These are phyloP conservation scores for Immersiella caudata DNA, from an alignment of 495 filamentous ascomycete species.

Conservation along the genomic window DNA sequence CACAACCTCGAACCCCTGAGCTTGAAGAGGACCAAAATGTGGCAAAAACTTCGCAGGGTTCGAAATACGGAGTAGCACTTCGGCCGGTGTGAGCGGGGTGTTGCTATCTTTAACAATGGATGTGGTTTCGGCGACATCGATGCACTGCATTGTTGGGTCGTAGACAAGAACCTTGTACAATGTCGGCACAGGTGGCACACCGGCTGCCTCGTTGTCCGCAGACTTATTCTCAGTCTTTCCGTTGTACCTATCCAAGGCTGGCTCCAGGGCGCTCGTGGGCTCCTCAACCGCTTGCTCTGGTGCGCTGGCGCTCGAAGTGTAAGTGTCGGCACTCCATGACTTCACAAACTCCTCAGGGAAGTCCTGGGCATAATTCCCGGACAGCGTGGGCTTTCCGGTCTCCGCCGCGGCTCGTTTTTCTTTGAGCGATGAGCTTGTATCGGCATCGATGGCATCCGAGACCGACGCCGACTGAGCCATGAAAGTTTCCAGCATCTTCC, in stretches of 20 bases:
- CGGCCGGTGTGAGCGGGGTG: conserved; percentile 55
- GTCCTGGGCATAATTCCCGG: conserved; percentile 49
- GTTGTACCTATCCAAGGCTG: conserved; percentile 39
- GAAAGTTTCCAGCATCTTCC: conserved; percentile 28
- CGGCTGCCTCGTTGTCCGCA: background rate
- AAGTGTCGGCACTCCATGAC: conserved; percentile 35
- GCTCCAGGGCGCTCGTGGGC: conserved; percentile 34
- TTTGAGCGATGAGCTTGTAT: conserved; percentile 11
- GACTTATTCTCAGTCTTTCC: background rate
- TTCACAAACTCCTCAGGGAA: conserved; percentile 50
- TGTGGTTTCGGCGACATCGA: conserved; percentile 65
- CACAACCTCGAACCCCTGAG: conserved; percentile 73
- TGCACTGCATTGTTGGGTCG: conserved; percentile 62
- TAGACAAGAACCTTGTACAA: conserved; percentile 75
- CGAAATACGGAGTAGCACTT: conserved; percentile 67
- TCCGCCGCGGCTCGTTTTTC: background rate
- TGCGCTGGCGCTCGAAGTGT: background rate
- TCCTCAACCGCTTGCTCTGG: background rate
- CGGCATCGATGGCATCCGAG: conserved; percentile 11
- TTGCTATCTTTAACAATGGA: conserved; percentile 55
- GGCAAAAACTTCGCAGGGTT: conserved; percentile 74
- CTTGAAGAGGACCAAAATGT: conserved; percentile 64
- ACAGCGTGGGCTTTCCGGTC: conserved; percentile 27
- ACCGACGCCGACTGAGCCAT: conserved; percentile 28
- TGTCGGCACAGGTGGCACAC: conserved; percentile 38